Percentiles rank a stretch among this genome's conserved stretches.
These are phyloP conservation scores for Kandelia obovata DNA, from an alignment of 345 rosid species.

Conservation along the genomic window DNA sequence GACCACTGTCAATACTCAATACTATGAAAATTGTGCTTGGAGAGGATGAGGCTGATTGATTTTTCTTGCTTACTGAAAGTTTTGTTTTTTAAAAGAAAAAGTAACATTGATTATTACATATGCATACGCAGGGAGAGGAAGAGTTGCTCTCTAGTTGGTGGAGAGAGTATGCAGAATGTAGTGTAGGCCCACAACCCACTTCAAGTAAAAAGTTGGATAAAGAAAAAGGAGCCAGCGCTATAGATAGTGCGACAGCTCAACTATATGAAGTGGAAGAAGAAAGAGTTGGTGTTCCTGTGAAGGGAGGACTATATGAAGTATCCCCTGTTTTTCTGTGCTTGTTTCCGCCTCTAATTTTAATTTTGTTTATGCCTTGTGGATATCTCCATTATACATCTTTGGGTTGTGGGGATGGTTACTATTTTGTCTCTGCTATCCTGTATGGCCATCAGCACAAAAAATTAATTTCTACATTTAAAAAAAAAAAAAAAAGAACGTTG, in stretches of 20 bases:
- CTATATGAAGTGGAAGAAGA: constrained; percentile 72
- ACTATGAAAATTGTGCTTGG: background rate
- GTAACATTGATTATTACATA: constrained; percentile 13
- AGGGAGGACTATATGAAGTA: constrained; percentile 98
- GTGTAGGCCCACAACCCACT: constrained; percentile 71
- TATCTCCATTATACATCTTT: background rate
- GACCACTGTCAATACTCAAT: background rate
- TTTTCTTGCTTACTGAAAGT: background rate
- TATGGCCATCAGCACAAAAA: too few species aligned
- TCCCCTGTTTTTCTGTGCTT: background rate
- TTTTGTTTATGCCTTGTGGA: background rate
- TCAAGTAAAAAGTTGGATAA: constrained; percentile 32
- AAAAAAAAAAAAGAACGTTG: too few species aligned
- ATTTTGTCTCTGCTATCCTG: too few species aligned
- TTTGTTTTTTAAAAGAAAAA: background rate
- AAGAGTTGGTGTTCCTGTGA: constrained; percentile 97
- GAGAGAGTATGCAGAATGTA: constrained; percentile 98
- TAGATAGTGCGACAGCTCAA: constrained; percentile 36
- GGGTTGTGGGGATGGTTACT: too few species aligned
- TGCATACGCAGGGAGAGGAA: constrained; percentile 67
- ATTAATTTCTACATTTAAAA: too few species aligned
- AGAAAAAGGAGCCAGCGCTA: constrained; percentile 29
- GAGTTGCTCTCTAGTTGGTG: constrained; percentile 94
- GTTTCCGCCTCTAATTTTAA: background rate
- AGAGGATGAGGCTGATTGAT: background rate